Evolutionary conservation across 2,329 filamentous ascomycete genomes (phyloP).

Genomic region (Teratosphaeria viscida): DNA sequence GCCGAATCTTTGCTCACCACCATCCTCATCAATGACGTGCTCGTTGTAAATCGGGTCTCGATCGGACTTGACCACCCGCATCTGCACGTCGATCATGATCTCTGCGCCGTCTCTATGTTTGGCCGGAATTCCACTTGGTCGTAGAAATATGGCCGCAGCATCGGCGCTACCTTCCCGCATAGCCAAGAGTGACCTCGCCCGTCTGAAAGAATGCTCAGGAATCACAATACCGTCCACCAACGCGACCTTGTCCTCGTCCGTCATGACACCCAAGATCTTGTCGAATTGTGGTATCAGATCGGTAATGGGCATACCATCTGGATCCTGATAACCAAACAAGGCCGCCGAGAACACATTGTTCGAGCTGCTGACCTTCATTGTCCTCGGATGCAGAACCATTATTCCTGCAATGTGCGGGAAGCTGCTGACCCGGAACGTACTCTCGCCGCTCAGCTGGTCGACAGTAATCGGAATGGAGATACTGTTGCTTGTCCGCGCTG

Average conservation of each 20-base stretch:
- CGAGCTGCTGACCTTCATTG: slow-evolving; percentile 74
- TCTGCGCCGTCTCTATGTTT: slow-evolving; percentile 84
- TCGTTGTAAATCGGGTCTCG: slow-evolving; percentile 50
- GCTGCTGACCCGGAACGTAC: slow-evolving; percentile 75
- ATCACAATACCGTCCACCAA: slow-evolving; percentile 92
- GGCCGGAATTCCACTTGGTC: slow-evolving; percentile 73
- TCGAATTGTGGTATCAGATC: slow-evolving; percentile 81
- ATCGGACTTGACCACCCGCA: slow-evolving; percentile 90
- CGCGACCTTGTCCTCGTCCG: slow-evolving; percentile 73
- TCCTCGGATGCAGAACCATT: slow-evolving; percentile 73
- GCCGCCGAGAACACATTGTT: slow-evolving; percentile 92
- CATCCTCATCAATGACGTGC: slow-evolving; percentile 55
- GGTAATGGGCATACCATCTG: slow-evolving; percentile 69
- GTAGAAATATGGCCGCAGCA: slow-evolving; percentile 61
- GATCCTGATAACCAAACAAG: slow-evolving; percentile 77
- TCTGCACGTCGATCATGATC: slow-evolving; percentile 89
- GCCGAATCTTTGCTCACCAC: slow-evolving; percentile 24
- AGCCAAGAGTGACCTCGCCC: slow-evolving; percentile 73
- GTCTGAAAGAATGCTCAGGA: slow-evolving; percentile 88
- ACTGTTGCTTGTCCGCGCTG: slow-evolving; percentile 64
- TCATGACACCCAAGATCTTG: slow-evolving; percentile 67
- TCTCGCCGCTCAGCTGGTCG: slow-evolving; percentile 57
- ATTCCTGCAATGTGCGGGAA: slow-evolving; percentile 97
- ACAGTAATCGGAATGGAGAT: slow-evolving; percentile 79
- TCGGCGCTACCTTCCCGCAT: slow-evolving; percentile 75